phyloP scores from a whole-genome alignment of 208 protist genomes.

The Acanthamoeba castellanii region DNA sequence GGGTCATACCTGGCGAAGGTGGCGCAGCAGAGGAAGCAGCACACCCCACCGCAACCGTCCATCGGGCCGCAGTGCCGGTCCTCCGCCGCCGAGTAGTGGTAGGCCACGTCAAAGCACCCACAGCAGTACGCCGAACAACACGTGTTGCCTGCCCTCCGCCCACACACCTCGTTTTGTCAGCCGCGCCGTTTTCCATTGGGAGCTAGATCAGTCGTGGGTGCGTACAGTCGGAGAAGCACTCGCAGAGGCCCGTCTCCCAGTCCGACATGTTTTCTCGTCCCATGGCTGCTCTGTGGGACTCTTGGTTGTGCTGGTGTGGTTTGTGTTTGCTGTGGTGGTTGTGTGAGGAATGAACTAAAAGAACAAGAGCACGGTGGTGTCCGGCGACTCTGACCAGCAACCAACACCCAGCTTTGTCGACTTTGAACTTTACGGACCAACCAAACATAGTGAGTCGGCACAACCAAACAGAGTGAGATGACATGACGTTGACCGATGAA shows the following conservation, averaged over 20 bases:
- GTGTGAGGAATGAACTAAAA: too few relatives aligned
- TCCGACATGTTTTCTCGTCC: background rate
- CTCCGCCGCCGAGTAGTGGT: slow-evolving; percentile 37
- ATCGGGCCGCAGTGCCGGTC: slow-evolving; percentile 14
- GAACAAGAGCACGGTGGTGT: too few relatives aligned
- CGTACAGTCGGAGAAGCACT: slow-evolving; percentile 69
- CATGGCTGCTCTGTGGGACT: background rate
- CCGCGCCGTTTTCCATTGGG: too few relatives aligned
- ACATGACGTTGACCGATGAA: too few relatives aligned
- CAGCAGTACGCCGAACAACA: slow-evolving; percentile 39
- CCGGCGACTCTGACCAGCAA: too few relatives aligned
- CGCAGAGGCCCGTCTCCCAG: slow-evolving; percentile 54
- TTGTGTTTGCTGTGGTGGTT: too few relatives aligned
- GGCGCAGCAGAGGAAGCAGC: slow-evolving; percentile 53
- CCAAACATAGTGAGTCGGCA: too few relatives aligned
- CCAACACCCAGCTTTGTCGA: too few relatives aligned
- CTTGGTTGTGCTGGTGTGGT: background rate
- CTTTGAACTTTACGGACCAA: too few relatives aligned
- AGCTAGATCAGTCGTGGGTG: too few relatives aligned
- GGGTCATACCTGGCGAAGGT: background rate
- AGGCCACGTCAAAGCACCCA: slow-evolving; percentile 39
- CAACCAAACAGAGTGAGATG: too few relatives aligned
- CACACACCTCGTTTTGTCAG: too few relatives aligned
- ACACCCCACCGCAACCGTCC: background rate
- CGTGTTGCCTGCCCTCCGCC: background rate